Evolutionary conservation across 2,329 filamentous ascomycete species (phyloP).

Genomic region (Penicillium sp.): DNA sequence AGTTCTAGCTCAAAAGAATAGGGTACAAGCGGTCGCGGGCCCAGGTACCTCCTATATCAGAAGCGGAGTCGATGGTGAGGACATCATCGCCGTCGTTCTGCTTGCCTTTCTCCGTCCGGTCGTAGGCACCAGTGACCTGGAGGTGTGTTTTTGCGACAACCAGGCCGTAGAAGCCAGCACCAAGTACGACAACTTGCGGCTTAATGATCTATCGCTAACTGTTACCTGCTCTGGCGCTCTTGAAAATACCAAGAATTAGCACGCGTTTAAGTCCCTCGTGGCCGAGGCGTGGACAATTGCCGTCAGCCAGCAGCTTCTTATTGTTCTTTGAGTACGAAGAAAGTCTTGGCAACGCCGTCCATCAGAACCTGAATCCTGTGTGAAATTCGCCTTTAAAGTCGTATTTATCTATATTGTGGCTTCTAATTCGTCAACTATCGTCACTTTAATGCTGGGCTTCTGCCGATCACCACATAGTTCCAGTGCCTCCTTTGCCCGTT

Average conservation of each 20-base stretch:
- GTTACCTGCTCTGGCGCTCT: not conserved
- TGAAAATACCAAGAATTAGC: not conserved
- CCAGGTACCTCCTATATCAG: slow-evolving; percentile 35
- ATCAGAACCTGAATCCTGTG: not conserved
- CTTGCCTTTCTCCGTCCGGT: not conserved
- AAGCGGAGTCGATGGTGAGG: slow-evolving; percentile 32
- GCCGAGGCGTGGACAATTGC: not conserved
- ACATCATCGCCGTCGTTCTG: slow-evolving; percentile 11
- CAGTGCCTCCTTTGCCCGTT: slow-evolving; percentile 64
- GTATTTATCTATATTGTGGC: slow-evolving; percentile 16
- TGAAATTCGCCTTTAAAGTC: not conserved
- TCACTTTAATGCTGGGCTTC: slow-evolving; percentile 64
- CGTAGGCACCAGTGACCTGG: slow-evolving; percentile 24
- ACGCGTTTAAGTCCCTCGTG: not conserved
- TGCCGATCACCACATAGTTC: slow-evolving; percentile 57
- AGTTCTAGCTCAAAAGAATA: slow-evolving; percentile 34
- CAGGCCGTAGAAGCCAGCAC: slow-evolving; percentile 30
- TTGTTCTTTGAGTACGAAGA: slow-evolving; percentile 6
- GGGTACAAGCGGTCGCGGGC: slow-evolving; percentile 33
- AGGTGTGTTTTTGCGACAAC: slow-evolving; percentile 37
- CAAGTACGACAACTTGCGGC: slow-evolving; percentile 1
- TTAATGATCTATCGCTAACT: not conserved
- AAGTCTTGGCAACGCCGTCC: not conserved
- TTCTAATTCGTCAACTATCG: slow-evolving; percentile 59
- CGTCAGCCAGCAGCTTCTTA: not conserved